Evolutionary conservation across 371 early-diverging fungal genomes (phyloP).

Genomic region (Apophysomyces elegans): DNA sequence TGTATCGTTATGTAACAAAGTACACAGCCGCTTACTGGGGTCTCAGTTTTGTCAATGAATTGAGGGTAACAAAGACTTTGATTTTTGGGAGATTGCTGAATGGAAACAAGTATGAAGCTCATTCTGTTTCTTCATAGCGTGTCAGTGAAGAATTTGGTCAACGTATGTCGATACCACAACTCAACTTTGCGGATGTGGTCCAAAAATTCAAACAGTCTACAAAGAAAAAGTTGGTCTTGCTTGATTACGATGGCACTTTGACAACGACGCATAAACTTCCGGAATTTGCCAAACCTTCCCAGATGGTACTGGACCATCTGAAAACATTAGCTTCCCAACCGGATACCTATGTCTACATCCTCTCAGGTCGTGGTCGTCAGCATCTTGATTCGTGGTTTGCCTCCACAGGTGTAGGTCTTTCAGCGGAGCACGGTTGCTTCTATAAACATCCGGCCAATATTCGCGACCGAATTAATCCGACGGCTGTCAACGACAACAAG

Average conservation of each 20-base stretch:
- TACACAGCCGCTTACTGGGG: constrained; percentile 99
- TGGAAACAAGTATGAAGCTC: neutral
- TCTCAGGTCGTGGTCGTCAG: constrained; percentile 85
- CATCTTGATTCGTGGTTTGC: constrained; percentile 92
- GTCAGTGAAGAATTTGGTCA: constrained; percentile 75
- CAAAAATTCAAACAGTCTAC: constrained; percentile 43
- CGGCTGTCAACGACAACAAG: constrained; percentile 63
- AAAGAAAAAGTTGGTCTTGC: constrained; percentile 73
- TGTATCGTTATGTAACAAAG: constrained; percentile 93
- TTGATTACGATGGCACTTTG: constrained; percentile 97
- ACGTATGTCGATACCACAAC: constrained; percentile 70
- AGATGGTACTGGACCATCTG: constrained; percentile 68
- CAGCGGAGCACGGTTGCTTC: constrained; percentile 97
- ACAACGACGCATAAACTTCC: constrained; percentile 85
- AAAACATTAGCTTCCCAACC: constrained; percentile 70
- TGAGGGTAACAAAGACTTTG: constrained; percentile 46
- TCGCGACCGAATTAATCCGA: constrained; percentile 49
- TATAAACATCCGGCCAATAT: constrained; percentile 84
- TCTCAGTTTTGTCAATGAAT: constrained; percentile 87
- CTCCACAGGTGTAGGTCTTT: constrained; percentile 84
- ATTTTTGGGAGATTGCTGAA: too few species aligned
- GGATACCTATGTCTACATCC: constrained; percentile 91
- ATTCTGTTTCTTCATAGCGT: constrained; percentile 33
- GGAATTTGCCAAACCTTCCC: constrained; percentile 87
- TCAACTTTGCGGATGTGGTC: constrained; percentile 53